Evolutionary conservation across 176 grass and related monocot genomes (phyloP).

Genomic region (Oryza meyeriana): DNA sequence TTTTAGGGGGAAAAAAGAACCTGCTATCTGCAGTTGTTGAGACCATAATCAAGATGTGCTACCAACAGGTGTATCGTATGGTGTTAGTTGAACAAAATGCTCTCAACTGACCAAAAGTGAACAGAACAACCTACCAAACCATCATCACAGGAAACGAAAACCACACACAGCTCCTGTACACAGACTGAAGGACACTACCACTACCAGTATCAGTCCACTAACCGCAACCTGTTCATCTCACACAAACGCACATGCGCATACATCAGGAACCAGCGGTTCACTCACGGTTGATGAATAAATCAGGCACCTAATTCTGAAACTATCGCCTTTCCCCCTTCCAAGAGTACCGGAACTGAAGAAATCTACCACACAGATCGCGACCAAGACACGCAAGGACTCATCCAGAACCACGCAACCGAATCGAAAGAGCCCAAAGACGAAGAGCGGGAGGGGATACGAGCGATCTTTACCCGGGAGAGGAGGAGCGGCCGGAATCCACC

Average conservation of each 20-base stretch:
- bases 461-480: background rate
- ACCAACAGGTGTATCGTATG: background rate
- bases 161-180: background rate
- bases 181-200: background rate
- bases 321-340: background rate
- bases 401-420: background rate
- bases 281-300: background rate
- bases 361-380: background rate
- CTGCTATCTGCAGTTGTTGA: background rate
- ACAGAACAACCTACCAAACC: background rate
- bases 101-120: background rate
- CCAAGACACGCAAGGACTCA: background rate
- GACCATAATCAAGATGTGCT: background rate
- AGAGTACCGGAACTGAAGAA: background rate
- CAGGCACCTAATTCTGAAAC: background rate
- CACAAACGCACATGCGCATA: background rate
- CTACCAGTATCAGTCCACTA: background rate
- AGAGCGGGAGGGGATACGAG: background rate
- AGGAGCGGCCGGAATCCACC: conserved; percentile 2
- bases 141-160: background rate
- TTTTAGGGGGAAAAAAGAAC: background rate
- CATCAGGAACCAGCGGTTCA: background rate
- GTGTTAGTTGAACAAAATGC: background rate
- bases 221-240: background rate
- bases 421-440: background rate